Base-by-base conservation (phyloP, 2,329 filamentous ascomycete genomes). In the Alternaria ventricosa region DNA sequence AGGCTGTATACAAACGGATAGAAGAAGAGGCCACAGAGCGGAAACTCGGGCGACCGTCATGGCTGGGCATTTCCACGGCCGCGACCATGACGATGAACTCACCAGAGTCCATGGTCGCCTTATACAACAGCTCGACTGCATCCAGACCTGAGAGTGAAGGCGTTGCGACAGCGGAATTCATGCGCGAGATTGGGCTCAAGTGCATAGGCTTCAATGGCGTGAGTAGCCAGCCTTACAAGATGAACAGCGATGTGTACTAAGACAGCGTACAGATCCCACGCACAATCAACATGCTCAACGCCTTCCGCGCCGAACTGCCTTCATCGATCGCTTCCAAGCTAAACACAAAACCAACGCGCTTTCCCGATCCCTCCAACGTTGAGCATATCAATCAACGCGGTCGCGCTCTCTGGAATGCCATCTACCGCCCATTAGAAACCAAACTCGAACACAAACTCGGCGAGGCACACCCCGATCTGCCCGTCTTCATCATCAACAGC, bases 11-110 rank as follows among this genome's bases (percentile, higher is more conserved):
- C 66, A 70, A 66, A 33, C 72, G 67, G 36, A 78, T 79, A 50
- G 75, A 77, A 46, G 55, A 67, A 45, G 76, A 79, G 63, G 77
- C 76, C 6, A 69, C 69, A 20, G 71, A 68, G 45, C 70, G 69
- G 6, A 74, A 73, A 41, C 68, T 79, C 2, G 73, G 74, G 1
- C 70, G 75, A 5, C 77, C 77, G 22, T 78, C 76, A 72, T 79
- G 77, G 77, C 74, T 79, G n/a, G 71, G 75, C 25, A 69, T 79
- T 18, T 72, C 72, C 10, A 91, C 92, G 1, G 93, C 92, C 30
- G 90, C 92, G 18, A 93, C 92, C 2, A 92, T 95, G 82, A 96
- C 93, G 1, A 88, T 96, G 84, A 96, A 96, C 83, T 94, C 92
- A 2, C 92, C 92, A 23, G 90, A 92, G 61, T 91, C 92, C 4